phyloP scores from a whole-genome alignment of 129 eudicot species.

The Escallonia rubra region DNA sequence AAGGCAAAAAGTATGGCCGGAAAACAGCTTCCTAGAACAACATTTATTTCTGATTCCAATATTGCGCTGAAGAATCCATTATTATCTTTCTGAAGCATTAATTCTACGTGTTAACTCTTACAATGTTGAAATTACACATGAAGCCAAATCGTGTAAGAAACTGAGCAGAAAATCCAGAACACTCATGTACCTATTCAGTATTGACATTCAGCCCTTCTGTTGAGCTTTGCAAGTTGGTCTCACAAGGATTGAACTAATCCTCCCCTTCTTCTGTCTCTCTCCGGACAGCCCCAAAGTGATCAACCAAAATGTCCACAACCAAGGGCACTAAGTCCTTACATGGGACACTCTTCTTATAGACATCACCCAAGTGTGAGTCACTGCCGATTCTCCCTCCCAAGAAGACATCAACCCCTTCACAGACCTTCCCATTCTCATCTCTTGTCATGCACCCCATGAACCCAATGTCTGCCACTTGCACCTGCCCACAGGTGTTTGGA shows the following conservation, averaged over 20 bases:
- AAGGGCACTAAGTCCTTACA: constrained; percentile 80
- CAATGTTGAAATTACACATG: background rate
- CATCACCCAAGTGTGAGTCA: constrained; percentile 81
- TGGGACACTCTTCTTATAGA: constrained; percentile 84
- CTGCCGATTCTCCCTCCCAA: constrained; percentile 94
- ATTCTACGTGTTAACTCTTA: background rate
- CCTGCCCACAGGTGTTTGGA: constrained; percentile 92
- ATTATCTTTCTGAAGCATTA: background rate
- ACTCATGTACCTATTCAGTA: too few species aligned
- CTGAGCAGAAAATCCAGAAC: background rate
- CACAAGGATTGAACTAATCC: constrained; percentile 16
- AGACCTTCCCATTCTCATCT: constrained; percentile 61
- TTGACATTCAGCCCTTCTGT: too few species aligned
- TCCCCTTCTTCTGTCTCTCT: constrained; percentile 74
- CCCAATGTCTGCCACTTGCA: constrained; percentile 98
- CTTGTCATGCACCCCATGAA: constrained; percentile 98
- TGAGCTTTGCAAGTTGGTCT: too few species aligned
- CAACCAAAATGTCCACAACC: constrained; percentile 76
- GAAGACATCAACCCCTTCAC: constrained; percentile 85
- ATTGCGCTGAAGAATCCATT: too few species aligned
- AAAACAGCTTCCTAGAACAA: too few species aligned
- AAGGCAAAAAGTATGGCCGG: too few species aligned
- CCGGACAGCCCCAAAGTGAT: constrained; percentile 68
- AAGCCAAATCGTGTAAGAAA: background rate
- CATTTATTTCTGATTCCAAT: too few species aligned